Evolutionary conservation across 305 asterid species (phyloP).

Genomic region (Ilex paraguariensis): DNA sequence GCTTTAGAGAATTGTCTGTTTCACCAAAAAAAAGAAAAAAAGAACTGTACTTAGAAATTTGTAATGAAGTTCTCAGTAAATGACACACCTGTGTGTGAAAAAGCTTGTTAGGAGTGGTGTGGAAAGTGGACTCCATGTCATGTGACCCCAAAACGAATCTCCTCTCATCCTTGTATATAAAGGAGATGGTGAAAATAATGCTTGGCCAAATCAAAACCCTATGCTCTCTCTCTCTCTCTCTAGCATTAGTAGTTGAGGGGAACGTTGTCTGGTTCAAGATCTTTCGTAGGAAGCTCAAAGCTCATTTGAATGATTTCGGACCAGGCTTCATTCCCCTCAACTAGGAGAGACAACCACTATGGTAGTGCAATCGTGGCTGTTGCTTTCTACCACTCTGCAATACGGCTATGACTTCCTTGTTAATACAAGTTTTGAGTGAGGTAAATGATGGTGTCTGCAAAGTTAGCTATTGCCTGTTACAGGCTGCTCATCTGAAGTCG

Average conservation of each 20-base stretch:
- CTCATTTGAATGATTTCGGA: slow-evolving; percentile 42
- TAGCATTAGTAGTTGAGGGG: slow-evolving; percentile 39
- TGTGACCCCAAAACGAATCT: slow-evolving; percentile 25
- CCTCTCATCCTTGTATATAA: slow-evolving; percentile 24
- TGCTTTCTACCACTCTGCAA: too few relatives aligned
- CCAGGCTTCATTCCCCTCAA: slow-evolving; percentile 90
- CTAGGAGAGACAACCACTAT: slow-evolving; percentile 8
- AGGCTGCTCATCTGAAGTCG: too few relatives aligned
- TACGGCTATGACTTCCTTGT: too few relatives aligned
- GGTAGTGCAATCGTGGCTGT: too few relatives aligned
- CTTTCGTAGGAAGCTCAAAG: slow-evolving; percentile 18
- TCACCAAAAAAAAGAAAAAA: too few relatives aligned
- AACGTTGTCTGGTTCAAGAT: slow-evolving; percentile 66
- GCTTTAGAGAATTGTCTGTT: too few relatives aligned
- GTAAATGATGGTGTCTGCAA: too few relatives aligned
- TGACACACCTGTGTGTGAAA: slow-evolving; percentile 12
- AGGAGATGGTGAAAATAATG: slow-evolving; percentile 29
- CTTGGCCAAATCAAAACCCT: slow-evolving; percentile 17
- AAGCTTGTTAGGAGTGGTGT: slow-evolving; percentile 3
- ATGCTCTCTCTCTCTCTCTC: background rate
- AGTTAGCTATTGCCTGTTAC: too few relatives aligned
- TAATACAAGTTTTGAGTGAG: too few relatives aligned
- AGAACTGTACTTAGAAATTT: too few relatives aligned
- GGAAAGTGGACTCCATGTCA: slow-evolving; percentile 38
- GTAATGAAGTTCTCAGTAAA: too few relatives aligned